Conservation (phyloP, 768 basidiomycete genomes). For the Tephrocybe rancida region DNA sequence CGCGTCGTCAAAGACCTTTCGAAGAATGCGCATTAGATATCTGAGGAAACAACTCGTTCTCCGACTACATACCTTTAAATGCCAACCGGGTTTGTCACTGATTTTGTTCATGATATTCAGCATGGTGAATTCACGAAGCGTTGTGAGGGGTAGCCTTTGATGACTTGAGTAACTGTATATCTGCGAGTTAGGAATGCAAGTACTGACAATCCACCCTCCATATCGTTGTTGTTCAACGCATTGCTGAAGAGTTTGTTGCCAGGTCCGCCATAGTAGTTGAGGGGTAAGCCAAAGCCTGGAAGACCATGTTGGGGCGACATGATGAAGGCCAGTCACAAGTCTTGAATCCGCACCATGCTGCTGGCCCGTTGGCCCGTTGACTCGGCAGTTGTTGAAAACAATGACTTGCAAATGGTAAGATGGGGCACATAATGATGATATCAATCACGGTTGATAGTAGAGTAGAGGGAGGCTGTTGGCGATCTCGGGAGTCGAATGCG, state of each 20-base stretch:
- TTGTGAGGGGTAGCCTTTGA: background rate
- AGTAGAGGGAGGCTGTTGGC: too few relatives aligned
- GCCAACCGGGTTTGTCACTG: background rate
- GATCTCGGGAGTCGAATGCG: too few relatives aligned
- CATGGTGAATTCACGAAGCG: background rate
- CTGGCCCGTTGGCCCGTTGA: too few relatives aligned
- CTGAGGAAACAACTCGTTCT: background rate
- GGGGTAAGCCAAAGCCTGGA: constrained; percentile 30
- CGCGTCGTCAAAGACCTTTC: constrained; percentile 15
- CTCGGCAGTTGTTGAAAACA: too few relatives aligned
- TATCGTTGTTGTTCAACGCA: background rate
- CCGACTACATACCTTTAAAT: background rate
- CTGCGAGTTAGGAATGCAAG: too few relatives aligned
- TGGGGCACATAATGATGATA: too few relatives aligned
- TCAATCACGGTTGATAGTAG: too few relatives aligned
- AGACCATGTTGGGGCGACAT: constrained; percentile 1
- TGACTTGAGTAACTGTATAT: too few relatives aligned
- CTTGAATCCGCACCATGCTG: too few relatives aligned
- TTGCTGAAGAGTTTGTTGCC: background rate
- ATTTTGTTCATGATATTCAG: background rate
- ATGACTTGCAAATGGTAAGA: too few relatives aligned
- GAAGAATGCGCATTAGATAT: background rate
- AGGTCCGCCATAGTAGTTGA: constrained; percentile 21
- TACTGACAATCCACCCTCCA: background rate
- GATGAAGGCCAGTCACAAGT: too few relatives aligned